Conservation (phyloP, 2,329 filamentous ascomycete species). For the Xylariales sp. region DNA sequence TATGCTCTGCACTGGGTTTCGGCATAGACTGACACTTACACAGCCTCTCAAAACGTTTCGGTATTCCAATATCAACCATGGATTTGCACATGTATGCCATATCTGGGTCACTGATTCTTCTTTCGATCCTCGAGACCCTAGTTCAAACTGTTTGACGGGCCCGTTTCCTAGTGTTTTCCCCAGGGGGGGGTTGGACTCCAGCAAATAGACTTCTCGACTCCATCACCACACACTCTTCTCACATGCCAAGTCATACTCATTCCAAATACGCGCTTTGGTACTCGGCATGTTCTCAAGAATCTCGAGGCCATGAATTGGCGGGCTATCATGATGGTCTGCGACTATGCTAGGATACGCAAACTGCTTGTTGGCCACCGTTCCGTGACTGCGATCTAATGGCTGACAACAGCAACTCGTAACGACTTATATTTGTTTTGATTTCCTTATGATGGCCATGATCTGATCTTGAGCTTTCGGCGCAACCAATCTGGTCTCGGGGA, state of each 20-base stretch:
- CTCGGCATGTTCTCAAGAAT: too few relatives aligned
- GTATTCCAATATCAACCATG: conserved; percentile 1
- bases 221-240: too few relatives aligned
- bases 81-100: background rate
- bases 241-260: too few relatives aligned
- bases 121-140: background rate
- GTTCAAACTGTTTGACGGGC: background rate
- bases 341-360: too few relatives aligned
- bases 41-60: conserved; percentile 5
- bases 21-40: conserved; percentile 4
- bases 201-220: too few relatives aligned
- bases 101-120: background rate
- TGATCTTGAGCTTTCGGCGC: background rate
- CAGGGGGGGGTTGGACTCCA: background rate
- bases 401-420: background rate
- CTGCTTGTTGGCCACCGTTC: background rate
- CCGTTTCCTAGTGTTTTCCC: background rate
- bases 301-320: too few relatives aligned
- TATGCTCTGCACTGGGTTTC: too few relatives aligned
- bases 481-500: background rate
- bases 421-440: background rate
- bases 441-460: background rate
- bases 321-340: too few relatives aligned
- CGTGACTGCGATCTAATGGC: background rate
- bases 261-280: too few relatives aligned